Base-by-base conservation (phyloP, 108 stramenopile species). In the Skeletonema tropicum region DNA sequence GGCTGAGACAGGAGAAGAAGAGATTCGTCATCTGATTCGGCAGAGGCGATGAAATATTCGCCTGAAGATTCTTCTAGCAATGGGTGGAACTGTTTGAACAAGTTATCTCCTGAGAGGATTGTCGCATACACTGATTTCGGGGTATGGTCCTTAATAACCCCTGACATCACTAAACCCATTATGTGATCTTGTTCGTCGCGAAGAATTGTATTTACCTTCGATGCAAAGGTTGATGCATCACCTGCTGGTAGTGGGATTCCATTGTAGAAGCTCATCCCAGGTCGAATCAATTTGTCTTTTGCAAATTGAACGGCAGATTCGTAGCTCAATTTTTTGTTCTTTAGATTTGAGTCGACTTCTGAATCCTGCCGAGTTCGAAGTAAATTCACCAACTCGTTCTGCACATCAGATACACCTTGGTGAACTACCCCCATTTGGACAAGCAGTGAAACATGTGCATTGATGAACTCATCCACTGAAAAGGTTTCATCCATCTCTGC, bases 231-330 rank as follows among this genome's bases (percentile, higher is more conserved):
- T 42, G 71, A 58, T 26, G 70, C 41, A n/a, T 69, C 59, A 36
- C 71, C 26, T 29, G 66, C 6, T 29, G 92, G 89, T 21, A 95
- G 57, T 4, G 94, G 92, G 23, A 89, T 85, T n/a, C 94, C 94
- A 68, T 95, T 95, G 48, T 92, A 66, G 70, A 95, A 95, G 60
- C 83, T 81, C 92, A 93, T 92, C 2, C 94, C 94, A 33, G 87
- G 77, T 31, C 32, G 62, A n/a, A 92, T 66, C 45, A 60, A 52
- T 10, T 62, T 62, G 8, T 62, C 61, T 0, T 33, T 38, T 38
- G 74, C 74, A 60, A 68, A 75, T 32, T 32, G 66, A 67, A 75
- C 66, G 30, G 74, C 66, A 33, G 64, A 46, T 60, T 75, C 74
- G 29, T 75, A 75, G 17, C 19, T 59, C 21, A 70, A 58, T 0